Evolutionary conservation across 805 yeast genomes (phyloP).

Genomic region (Cyberlindnera suaveolens): DNA sequence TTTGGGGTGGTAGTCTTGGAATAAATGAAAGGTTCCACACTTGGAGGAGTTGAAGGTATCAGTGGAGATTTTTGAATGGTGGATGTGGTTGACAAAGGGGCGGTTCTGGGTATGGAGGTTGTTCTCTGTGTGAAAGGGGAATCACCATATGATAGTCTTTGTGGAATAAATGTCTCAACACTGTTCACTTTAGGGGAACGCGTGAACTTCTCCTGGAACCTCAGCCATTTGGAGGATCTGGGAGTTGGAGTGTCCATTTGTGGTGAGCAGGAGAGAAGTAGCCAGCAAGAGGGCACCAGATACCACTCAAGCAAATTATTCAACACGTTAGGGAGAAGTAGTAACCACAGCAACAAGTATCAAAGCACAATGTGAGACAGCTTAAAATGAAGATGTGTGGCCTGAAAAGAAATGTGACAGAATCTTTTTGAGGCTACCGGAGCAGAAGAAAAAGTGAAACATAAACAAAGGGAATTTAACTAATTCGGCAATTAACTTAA

Average conservation of each 20-base stretch:
- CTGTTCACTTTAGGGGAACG: slow-evolving; percentile 1
- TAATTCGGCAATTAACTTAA: too few species aligned
- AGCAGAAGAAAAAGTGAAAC: too few species aligned
- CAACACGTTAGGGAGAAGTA: too few species aligned
- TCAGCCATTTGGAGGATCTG: slow-evolving; percentile 19
- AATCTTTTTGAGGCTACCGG: too few species aligned
- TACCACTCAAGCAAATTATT: too few species aligned
- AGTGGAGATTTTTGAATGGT: not conserved
- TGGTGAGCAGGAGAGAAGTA: not conserved
- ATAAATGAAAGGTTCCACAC: slow-evolving; percentile 16
- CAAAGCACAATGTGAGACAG: too few species aligned
- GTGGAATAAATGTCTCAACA: not conserved
- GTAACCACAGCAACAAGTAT: too few species aligned
- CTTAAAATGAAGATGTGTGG: too few species aligned
- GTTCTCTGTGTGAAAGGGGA: slow-evolving; percentile 9
- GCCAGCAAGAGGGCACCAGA: too few species aligned
- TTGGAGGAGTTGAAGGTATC: slow-evolving; percentile 6
- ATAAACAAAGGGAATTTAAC: too few species aligned
- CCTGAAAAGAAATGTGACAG: too few species aligned
- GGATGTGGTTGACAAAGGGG: slow-evolving; percentile 3
- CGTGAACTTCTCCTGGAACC: slow-evolving; percentile 18
- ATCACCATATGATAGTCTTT: not conserved
- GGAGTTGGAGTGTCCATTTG: slow-evolving; percentile 1
- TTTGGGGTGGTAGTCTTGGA: slow-evolving; percentile 12
- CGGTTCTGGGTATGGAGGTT: slow-evolving; percentile 14